Base-by-base conservation (phyloP, 768 basidiomycete species). In the Crepidotus variabilis region DNA sequence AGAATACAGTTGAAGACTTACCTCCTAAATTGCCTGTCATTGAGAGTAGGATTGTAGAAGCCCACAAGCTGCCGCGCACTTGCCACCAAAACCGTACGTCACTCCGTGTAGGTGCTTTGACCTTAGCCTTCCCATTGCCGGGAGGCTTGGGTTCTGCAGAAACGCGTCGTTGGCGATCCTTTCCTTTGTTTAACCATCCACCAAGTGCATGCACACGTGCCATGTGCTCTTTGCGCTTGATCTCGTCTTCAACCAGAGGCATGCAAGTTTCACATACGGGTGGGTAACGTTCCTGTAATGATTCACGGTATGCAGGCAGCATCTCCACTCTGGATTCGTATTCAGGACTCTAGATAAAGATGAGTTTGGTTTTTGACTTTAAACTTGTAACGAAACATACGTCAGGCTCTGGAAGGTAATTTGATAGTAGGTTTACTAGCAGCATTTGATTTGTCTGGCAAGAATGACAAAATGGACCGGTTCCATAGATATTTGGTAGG, bases 401-500 rank as follows among this genome's bases (percentile, higher is more conserved):
- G 57, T 82, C 80, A n/a, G 85, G 81, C 22, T 83, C 73, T 9
- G 94, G 94, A 0, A 96, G 80, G 69, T 95, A 98, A 63, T 90
- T 94, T 14, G 94, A 90, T 32, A 98, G 74, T 54, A 98, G 81
- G 69, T 94, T 92, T 58, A 90, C 75, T 52, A 93, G 75, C 36
- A 98, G 80, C 75, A 85, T 87, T 65, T 97, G 94, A 70, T 98
- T 98, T n/a, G 92, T 90, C 63, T 88, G 86, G 69, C 95, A 97
- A 6, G 83, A 84, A 62, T 88, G 86, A 71, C 94, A 98, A 73
- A 96, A 95, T 7, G 83, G 80, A 1, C 81, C 76, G 23, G 75
- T 77, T 45, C 80, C 74, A 54, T 87, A 88, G 54, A 76, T 67
- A 20, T 83, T 80, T 1, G 86, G 89, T 22, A 93, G 71, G 21